Evolutionary conservation across 2,329 filamentous ascomycete species (phyloP).

Genomic region (Cladorrhinum sp.): DNA sequence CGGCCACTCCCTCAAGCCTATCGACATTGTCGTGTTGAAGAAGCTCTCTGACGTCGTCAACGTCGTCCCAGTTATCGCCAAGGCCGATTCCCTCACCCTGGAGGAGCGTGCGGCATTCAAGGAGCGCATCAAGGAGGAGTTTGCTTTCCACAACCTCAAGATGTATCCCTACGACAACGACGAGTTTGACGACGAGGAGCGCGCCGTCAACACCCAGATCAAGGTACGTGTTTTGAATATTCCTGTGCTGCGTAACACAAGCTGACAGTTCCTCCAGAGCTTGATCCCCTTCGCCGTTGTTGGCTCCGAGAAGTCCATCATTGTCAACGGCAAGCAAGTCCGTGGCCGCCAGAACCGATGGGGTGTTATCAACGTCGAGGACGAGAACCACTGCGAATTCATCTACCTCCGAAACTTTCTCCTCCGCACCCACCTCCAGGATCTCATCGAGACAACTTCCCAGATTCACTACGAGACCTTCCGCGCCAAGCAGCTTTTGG

Average conservation of each 20-base stretch:
- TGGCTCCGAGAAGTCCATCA: slow-evolving; percentile 96
- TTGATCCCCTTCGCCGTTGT: slow-evolving; percentile 97
- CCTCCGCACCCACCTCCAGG: slow-evolving; percentile 95
- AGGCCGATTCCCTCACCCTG: slow-evolving; percentile 91
- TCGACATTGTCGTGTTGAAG: slow-evolving; percentile 99
- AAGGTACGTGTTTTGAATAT: slow-evolving; percentile 61
- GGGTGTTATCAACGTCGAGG: slow-evolving; percentile 99
- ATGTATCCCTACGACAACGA: slow-evolving; percentile 99
- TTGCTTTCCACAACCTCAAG: slow-evolving; percentile 98
- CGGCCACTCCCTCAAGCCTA: slow-evolving; percentile 96
- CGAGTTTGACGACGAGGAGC: slow-evolving; percentile 96
- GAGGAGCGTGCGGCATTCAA: slow-evolving; percentile 97
- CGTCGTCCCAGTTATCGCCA: slow-evolving; percentile 97
- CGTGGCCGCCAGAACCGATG: slow-evolving; percentile 97
- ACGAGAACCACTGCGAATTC: slow-evolving; percentile 99
- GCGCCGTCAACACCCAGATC: slow-evolving; percentile 88
- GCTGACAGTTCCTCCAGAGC: slow-evolving; percentile 51
- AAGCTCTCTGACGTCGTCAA: slow-evolving; percentile 99
- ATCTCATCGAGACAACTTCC: slow-evolving; percentile 97
- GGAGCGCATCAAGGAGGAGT: slow-evolving; percentile 99
- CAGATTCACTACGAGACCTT: slow-evolving; percentile 99
- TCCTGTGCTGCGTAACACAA: not conserved
- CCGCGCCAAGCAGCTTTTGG: slow-evolving; percentile 97
- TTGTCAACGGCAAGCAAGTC: slow-evolving; percentile 95
- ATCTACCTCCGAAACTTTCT: slow-evolving; percentile 98